Evolutionary conservation across 169 alveolate genomes (phyloP).

Genomic region (Hepatocystis sp.): DNA sequence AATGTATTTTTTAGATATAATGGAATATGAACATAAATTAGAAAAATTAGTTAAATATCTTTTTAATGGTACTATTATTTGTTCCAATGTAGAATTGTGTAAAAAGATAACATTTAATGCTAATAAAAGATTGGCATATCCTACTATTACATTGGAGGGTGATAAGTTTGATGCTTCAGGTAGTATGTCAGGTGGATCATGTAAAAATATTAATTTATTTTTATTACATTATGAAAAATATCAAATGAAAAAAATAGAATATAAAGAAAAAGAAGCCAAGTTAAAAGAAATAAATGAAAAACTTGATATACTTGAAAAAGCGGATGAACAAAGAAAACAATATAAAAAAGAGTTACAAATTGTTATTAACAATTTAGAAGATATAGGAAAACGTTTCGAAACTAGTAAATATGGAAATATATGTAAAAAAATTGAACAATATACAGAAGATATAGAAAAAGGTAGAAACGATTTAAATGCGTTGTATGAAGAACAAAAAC

Average conservation of each 20-base stretch:
- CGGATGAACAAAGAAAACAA: constrained; percentile 76
- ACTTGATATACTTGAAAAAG: constrained; percentile 67
- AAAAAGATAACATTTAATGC: constrained; percentile 89
- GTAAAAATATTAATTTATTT: constrained; percentile 78
- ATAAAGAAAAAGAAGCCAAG: constrained; percentile 43
- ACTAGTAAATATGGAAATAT: constrained; percentile 72
- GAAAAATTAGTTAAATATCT: constrained; percentile 87
- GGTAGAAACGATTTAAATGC: constrained; percentile 58
- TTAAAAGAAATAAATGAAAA: constrained; percentile 59
- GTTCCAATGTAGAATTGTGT: constrained; percentile 88
- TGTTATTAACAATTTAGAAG: constrained; percentile 54
- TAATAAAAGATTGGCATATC: constrained; percentile 81
- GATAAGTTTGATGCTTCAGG: constrained; percentile 93
- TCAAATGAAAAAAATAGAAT: constrained; percentile 58
- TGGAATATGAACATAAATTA: constrained; percentile 81
- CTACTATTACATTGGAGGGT: constrained; percentile 93
- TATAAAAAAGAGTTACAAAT: constrained; percentile 69
- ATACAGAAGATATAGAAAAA: constrained; percentile 64
- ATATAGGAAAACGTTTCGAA: constrained; percentile 77
- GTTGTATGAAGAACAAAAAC: constrained; percentile 78
- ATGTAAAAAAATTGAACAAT: constrained; percentile 48
- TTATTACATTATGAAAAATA: constrained; percentile 73
- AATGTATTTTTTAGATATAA: constrained; percentile 78
- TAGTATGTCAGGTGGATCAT: constrained; percentile 93
- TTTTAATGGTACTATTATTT: constrained; percentile 89